Evolutionary conservation across 2,329 filamentous ascomycete species (phyloP).

Genomic region (Chaetomiaceae sp.): DNA sequence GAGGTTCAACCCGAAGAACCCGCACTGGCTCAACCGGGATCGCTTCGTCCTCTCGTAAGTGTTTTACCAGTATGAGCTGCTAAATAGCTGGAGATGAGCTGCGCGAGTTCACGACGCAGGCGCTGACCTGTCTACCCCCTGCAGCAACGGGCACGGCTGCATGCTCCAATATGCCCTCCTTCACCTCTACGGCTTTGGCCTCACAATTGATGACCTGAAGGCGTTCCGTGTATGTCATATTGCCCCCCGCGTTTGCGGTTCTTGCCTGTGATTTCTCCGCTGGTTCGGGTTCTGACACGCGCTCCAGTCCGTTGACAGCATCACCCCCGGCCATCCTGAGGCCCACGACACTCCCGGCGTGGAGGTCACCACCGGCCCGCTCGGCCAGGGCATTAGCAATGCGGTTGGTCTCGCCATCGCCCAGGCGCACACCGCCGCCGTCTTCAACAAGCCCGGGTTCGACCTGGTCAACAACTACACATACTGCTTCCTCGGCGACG

Average conservation of each 20-base stretch:
- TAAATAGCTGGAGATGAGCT: neutral
- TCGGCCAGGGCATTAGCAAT: constrained; percentile 95
- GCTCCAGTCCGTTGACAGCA: constrained; percentile 52
- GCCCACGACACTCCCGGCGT: constrained; percentile 92
- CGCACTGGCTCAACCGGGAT: constrained; percentile 93
- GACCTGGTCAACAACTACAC: constrained; percentile 94
- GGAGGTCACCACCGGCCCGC: constrained; percentile 96
- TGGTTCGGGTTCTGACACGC: constrained; percentile 8
- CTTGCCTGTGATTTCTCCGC: too few species aligned
- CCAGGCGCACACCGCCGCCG: constrained; percentile 81
- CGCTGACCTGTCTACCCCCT: constrained; percentile 1
- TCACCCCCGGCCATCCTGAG: constrained; percentile 94
- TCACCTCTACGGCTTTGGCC: constrained; percentile 86
- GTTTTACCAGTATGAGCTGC: neutral
- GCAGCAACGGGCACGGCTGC: constrained; percentile 94
- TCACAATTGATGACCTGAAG: constrained; percentile 90
- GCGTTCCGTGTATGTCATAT: constrained; percentile 74
- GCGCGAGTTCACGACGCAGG: neutral
- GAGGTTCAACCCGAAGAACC: constrained; percentile 99
- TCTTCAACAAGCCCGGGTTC: constrained; percentile 95
- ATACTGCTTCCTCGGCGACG: constrained; percentile 94
- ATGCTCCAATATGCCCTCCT: constrained; percentile 99
- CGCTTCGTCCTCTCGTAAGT: constrained; percentile 98
- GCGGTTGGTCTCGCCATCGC: constrained; percentile 97
- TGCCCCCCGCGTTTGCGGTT: neutral